These are phyloP conservation scores for Tylopilus intermedius DNA, from an alignment of 768 basidiomycete species.

Conservation along the genomic window DNA sequence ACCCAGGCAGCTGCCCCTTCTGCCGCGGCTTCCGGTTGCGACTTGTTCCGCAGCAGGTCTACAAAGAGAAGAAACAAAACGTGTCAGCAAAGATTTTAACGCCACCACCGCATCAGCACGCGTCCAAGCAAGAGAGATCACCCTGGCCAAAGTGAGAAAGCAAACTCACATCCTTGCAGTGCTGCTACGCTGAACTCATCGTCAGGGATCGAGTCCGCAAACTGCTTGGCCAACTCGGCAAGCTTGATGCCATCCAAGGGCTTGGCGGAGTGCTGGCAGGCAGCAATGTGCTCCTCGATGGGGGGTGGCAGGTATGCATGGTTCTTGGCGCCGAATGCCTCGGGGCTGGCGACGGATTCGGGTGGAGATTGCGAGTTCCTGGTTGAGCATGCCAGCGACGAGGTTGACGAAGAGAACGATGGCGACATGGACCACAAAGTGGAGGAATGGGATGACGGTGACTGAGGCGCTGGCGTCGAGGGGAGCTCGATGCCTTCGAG, in stretches of 20 bases:
- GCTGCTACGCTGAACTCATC: conserved; percentile 87
- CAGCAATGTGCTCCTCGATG: conserved; percentile 52
- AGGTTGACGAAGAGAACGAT: conserved; percentile 40
- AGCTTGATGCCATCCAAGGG: conserved; percentile 63
- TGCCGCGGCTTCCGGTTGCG: conserved; percentile 72
- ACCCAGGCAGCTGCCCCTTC: conserved; percentile 69
- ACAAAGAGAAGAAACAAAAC: conserved; percentile 2
- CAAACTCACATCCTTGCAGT: conserved; percentile 79
- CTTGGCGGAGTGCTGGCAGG: conserved; percentile 57
- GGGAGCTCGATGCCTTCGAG: conserved; percentile 45
- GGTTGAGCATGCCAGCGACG: conserved; percentile 33
- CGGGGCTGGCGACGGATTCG: conserved; percentile 12
- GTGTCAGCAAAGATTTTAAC: conserved; percentile 25
- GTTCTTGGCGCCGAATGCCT: conserved; percentile 49
- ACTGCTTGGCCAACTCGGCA: conserved; percentile 65
- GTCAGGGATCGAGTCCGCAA: conserved; percentile 79
- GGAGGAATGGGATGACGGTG: conserved; percentile 43
- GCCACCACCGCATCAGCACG: conserved; percentile 20
- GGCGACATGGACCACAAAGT: conserved; percentile 43
- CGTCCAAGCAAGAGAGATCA: conserved; percentile 14
- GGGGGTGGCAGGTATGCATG: conserved; percentile 63
- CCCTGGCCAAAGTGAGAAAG: conserved; percentile 7
- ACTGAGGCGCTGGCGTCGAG: conserved; percentile 37
- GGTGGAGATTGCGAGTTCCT: conserved; percentile 26
- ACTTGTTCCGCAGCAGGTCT: conserved; percentile 84